A percentile compares a stretch with the other conserved stretches of the same genome.
Conservation (phyloP, 176 grass and related monocot species). For the Carex cristatella region DNA sequence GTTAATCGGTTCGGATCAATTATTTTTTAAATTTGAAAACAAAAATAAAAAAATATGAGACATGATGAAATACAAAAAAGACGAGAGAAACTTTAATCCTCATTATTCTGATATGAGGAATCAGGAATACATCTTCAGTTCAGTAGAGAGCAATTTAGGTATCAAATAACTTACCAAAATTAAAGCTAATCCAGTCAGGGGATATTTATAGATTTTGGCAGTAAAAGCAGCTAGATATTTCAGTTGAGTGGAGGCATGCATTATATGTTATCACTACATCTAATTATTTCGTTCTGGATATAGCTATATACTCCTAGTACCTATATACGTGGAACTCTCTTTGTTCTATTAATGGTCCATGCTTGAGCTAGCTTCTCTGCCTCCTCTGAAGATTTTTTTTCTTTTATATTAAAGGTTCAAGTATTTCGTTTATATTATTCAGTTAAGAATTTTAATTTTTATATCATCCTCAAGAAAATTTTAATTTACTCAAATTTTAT, state of each 20-base stretch:
- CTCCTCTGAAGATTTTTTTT: background rate
- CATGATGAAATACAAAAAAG: too few species aligned
- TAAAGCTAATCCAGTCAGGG: background rate
- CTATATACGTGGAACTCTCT: background rate
- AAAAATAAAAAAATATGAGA: too few species aligned
- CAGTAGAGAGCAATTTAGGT: background rate
- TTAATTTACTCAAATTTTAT: too few species aligned
- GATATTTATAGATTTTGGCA: background rate
- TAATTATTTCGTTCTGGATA: background rate
- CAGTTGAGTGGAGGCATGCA: constrained; percentile 1
- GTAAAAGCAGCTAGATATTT: constrained; percentile 5
- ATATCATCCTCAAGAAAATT: too few species aligned
- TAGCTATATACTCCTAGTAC: background rate
- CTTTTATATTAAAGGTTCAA: too few species aligned
- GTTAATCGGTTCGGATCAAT: too few species aligned
- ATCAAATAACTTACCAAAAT: background rate
- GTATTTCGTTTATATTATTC: too few species aligned
- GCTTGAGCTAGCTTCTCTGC: background rate
- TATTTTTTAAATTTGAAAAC: too few species aligned
- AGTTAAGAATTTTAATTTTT: too few species aligned
- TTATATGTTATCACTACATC: background rate
- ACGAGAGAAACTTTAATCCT: too few species aligned
- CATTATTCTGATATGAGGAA: too few species aligned
- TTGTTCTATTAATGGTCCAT: background rate
- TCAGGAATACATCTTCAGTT: background rate